Evolutionary conservation across 805 yeast species (phyloP).

Genomic region (Metschnikowia henanensis): DNA sequence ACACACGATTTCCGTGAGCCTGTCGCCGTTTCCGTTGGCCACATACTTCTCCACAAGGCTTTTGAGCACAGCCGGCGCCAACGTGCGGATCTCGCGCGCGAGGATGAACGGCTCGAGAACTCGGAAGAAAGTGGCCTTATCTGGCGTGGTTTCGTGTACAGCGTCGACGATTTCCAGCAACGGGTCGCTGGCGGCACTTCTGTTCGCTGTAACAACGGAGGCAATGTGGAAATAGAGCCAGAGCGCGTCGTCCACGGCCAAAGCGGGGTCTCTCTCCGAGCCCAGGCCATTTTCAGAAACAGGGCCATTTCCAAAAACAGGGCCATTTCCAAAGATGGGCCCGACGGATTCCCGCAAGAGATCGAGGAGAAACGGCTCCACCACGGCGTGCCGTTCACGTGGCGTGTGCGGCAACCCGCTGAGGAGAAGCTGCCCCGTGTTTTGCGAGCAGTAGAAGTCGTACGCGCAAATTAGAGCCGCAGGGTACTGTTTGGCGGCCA

Average conservation of each 20-base stretch:
- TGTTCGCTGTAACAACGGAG: slow-evolving; percentile 8
- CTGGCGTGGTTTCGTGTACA: slow-evolving; percentile 28
- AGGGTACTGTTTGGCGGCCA: slow-evolving; percentile 50
- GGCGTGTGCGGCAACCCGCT: slow-evolving; percentile 56
- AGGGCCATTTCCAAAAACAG: slow-evolving; percentile 13
- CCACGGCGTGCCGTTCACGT: slow-evolving; percentile 44
- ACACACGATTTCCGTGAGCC: slow-evolving; percentile 69
- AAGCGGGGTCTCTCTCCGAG: not conserved
- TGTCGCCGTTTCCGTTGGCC: slow-evolving; percentile 38
- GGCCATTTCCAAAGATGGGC: slow-evolving; percentile 29
- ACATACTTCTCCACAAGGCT: slow-evolving; percentile 57
- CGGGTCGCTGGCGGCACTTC: slow-evolving; percentile 7
- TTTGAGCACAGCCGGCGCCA: slow-evolving; percentile 67
- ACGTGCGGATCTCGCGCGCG: slow-evolving; percentile 39
- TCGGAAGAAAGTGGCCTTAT: slow-evolving; percentile 46
- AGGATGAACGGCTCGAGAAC: slow-evolving; percentile 53
- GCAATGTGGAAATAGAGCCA: slow-evolving; percentile 20
- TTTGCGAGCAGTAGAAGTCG: slow-evolving; percentile 46
- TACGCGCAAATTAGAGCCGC: slow-evolving; percentile 58
- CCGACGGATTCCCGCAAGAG: slow-evolving; percentile 55
- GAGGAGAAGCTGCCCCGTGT: slow-evolving; percentile 48
- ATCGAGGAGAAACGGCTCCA: slow-evolving; percentile 55
- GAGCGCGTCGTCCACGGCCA: not conserved
- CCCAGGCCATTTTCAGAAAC: too few species aligned
- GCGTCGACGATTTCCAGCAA: slow-evolving; percentile 19